A percentile compares a stretch with the other conserved stretches of the same genome.
Evolutionary conservation across 2,329 filamentous ascomycete species (phyloP).

Genomic region (Penicillium palitans): DNA sequence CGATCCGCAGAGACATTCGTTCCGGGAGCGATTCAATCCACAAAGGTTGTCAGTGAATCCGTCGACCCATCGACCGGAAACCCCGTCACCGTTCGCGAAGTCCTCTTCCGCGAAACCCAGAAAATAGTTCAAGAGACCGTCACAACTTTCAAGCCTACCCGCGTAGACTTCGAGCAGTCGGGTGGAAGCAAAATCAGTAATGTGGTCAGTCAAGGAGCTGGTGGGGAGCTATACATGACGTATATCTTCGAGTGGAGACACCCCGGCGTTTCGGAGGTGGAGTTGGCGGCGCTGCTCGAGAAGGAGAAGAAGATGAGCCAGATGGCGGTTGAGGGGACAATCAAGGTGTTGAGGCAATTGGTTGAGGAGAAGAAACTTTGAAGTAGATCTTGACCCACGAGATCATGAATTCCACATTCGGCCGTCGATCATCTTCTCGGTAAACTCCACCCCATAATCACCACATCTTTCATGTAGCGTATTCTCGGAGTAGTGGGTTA

Average conservation of each 20-base stretch:
- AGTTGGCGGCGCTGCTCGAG: conserved; percentile 13
- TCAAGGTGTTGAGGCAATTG: conserved; percentile 20
- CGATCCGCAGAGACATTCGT: conserved; percentile 35
- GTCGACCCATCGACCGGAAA: conserved; percentile 24
- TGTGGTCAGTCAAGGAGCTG: conserved; percentile 33
- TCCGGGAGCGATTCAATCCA: conserved; percentile 30
- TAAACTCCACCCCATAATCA: not conserved
- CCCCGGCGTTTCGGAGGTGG: conserved; percentile 24
- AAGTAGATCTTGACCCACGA: not conserved
- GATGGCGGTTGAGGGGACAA: conserved; percentile 25
- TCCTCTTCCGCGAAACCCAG: conserved; percentile 30
- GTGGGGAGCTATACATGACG: conserved; percentile 41
- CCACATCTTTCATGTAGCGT: conserved; percentile 1
- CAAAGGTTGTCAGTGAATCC: conserved; percentile 29
- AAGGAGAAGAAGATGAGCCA: conserved; percentile 26
- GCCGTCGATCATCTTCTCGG: not conserved
- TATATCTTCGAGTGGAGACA: conserved; percentile 46
- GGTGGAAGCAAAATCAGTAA: conserved; percentile 30
- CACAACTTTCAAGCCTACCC: conserved; percentile 25
- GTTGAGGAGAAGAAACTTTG: conserved; percentile 20
- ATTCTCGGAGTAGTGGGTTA: not conserved
- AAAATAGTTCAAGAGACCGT: conserved; percentile 29
- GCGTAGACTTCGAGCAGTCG: conserved; percentile 33
- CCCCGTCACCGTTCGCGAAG: conserved; percentile 30
- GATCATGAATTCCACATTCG: not conserved